A percentile compares a stretch with the other conserved stretches of the same genome.
phyloP scores from a whole-genome alignment of 345 rosid genomes.

The Ceriops zippeliana region DNA sequence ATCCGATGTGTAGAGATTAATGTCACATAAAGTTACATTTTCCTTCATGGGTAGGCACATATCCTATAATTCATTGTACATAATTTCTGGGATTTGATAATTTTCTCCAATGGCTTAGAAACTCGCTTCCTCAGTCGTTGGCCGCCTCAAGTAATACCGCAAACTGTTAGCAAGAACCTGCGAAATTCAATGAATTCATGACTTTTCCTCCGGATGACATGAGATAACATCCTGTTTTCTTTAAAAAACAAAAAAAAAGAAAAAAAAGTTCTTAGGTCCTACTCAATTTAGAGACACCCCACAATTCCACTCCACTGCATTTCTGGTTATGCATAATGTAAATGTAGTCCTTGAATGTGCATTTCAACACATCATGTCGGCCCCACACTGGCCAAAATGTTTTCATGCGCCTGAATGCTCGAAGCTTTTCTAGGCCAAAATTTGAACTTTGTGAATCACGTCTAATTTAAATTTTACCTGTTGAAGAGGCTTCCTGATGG shows the following conservation, averaged over 20 bases:
- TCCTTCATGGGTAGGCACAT: background rate
- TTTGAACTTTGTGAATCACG: background rate
- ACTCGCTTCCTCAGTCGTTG: slow-evolving; percentile 69
- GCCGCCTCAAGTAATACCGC: slow-evolving; percentile 77
- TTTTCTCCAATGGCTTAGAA: slow-evolving; percentile 40
- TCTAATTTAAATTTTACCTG: slow-evolving; percentile 42
- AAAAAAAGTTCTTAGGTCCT: too few relatives aligned
- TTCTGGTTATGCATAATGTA: too few relatives aligned
- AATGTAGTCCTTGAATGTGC: too few relatives aligned
- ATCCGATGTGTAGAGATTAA: background rate
- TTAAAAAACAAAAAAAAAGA: too few relatives aligned
- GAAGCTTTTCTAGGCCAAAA: too few relatives aligned
- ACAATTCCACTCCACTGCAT: too few relatives aligned
- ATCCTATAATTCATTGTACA: background rate
- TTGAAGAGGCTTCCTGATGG: slow-evolving; percentile 88
- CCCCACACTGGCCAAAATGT: too few relatives aligned
- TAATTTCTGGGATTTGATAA: background rate
- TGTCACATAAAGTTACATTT: background rate
- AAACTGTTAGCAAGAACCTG: slow-evolving; percentile 78
- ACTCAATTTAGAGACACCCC: too few relatives aligned
- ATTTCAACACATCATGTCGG: too few relatives aligned
- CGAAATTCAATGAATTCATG: slow-evolving; percentile 10
- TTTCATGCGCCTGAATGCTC: too few relatives aligned
- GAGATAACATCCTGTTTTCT: too few relatives aligned
- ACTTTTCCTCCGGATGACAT: background rate